Percentiles rank a stretch among this genome's conserved stretches.
Conservation (phyloP, 148 eudicot species). For the Nepenthes gracilis region DNA sequence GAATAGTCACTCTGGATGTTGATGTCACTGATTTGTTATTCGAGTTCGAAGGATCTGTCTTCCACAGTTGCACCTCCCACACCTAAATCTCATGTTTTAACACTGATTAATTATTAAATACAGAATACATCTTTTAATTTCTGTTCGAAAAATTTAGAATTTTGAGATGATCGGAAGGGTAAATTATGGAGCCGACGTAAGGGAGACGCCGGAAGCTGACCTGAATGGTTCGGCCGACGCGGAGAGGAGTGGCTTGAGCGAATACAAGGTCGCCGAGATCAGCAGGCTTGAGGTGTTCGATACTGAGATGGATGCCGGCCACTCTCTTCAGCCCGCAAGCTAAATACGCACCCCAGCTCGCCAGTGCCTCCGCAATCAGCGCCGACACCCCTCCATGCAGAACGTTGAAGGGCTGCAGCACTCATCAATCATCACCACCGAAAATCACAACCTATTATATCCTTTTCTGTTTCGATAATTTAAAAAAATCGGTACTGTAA, state of each 20-base stretch:
- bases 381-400: constrained; percentile 86
- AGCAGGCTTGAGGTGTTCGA: constrained; percentile 59
- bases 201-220: constrained; percentile 9
- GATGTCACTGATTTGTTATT: constrained; percentile 36
- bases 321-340: constrained; percentile 57
- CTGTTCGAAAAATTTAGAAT: neutral
- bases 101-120: too few relatives aligned
- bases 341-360: constrained; percentile 72
- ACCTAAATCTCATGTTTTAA: constrained; percentile 24
- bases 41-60: constrained; percentile 17
- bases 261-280: constrained; percentile 52
- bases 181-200: neutral
- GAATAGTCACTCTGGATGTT: constrained; percentile 57
- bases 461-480: neutral
- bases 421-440: neutral
- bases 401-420: constrained; percentile 63
- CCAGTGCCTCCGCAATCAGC: constrained; percentile 53
- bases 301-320: constrained; percentile 60
- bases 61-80: constrained; percentile 68
- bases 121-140: too few relatives aligned
- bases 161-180: neutral
- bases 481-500: neutral
- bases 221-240: constrained; percentile 61
- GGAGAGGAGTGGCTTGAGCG: constrained; percentile 59
- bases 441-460: neutral